Conservation (phyloP, 2,329 filamentous ascomycete genomes). For the Epichloe sibirici region DNA sequence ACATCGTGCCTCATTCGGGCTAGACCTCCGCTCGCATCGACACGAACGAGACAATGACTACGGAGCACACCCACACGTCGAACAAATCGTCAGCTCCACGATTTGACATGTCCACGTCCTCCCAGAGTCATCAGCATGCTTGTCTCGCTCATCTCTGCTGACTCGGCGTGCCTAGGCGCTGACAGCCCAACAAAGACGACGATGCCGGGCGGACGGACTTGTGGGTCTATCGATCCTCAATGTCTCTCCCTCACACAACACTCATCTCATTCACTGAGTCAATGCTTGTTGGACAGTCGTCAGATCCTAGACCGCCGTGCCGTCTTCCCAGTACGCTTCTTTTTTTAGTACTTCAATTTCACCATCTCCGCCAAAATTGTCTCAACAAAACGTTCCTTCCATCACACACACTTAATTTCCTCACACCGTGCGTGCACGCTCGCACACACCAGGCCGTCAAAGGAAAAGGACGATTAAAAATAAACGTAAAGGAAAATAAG, state of each 20-base stretch:
- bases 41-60: not conserved
- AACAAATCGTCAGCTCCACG: not conserved
- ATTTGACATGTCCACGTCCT: not conserved
- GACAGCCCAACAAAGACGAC: not conserved
- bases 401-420: not conserved
- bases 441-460: not conserved
- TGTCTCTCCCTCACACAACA: conserved; percentile 6
- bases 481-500: too few species aligned
- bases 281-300: not conserved
- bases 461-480: not conserved
- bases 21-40: not conserved
- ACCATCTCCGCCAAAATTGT: not conserved
- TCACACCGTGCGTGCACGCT: not conserved
- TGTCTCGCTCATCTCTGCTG: conserved; percentile 3
- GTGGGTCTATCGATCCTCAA: conserved; percentile 4
- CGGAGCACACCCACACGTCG: too few species aligned
- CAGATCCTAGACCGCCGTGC: not conserved
- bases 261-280: not conserved
- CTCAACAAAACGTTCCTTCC: not conserved
- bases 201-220: not conserved
- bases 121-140: conserved; percentile 1
- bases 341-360: conserved; percentile 7
- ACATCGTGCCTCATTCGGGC: not conserved
- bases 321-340: not conserved
- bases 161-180: not conserved